Conservation (phyloP, 2,329 filamentous ascomycete genomes). For the Berkeleyomyces basicola region DNA sequence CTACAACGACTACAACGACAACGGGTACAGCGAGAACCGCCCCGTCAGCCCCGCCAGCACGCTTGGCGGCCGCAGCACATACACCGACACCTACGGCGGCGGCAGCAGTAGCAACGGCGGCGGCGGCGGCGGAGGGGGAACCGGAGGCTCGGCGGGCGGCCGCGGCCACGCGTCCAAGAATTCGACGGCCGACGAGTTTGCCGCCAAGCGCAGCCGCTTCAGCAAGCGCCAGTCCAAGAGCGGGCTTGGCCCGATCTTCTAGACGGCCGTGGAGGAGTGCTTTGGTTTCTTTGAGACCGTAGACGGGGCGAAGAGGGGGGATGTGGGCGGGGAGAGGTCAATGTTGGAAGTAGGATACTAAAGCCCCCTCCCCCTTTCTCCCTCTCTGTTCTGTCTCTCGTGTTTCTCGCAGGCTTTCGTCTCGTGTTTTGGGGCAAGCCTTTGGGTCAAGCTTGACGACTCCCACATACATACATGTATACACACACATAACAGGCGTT, state of each 20-base stretch:
- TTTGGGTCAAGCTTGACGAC: background rate
- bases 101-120: constrained; percentile 26
- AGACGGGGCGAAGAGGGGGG: constrained; percentile 11
- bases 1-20: constrained; percentile 49
- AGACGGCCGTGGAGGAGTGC: background rate
- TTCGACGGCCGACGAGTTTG: constrained; percentile 38
- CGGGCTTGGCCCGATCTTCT: constrained; percentile 81
- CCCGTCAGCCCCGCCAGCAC: constrained; percentile 62
- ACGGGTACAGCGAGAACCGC: constrained; percentile 49
- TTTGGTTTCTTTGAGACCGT: no score
- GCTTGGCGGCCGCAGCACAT: constrained; percentile 41
- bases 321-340: constrained; percentile 11
- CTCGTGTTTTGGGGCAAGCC: constrained; percentile 15
- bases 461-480: background rate
- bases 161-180: constrained; percentile 44
- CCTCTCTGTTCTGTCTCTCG: background rate
- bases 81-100: constrained; percentile 32
- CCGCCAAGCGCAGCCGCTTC: constrained; percentile 49
- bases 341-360: background rate
- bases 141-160: constrained; percentile 21
- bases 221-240: constrained; percentile 90
- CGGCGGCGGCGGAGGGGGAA: background rate
- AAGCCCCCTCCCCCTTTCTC: no score
- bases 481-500: background rate
- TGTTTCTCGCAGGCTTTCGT: background rate